Evolutionary conservation across 495 filamentous ascomycete genomes (phyloP).

Genomic region (Hypomontagnella submonticulosa): DNA sequence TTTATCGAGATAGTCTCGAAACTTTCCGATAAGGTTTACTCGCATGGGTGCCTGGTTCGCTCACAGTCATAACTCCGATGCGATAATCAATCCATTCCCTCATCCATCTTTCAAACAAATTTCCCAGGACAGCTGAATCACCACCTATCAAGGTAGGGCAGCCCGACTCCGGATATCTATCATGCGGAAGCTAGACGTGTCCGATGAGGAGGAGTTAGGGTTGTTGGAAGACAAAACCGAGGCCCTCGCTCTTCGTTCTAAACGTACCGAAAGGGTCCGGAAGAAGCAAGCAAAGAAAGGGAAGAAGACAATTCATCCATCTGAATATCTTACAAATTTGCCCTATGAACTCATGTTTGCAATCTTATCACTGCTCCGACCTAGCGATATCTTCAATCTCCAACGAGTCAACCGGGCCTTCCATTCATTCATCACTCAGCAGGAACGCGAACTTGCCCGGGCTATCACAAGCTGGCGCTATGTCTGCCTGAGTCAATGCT

Average conservation of each 20-base stretch:
- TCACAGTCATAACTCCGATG: no score
- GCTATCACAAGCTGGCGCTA: constrained; percentile 57
- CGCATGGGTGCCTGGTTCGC: no score
- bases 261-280: constrained; percentile 58
- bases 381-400: constrained; percentile 60
- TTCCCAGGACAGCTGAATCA: no score
- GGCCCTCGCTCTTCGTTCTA: constrained; percentile 57
- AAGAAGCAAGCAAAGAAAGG: constrained; percentile 56
- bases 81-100: no score
- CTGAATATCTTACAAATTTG: constrained; percentile 51
- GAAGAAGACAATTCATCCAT: constrained; percentile 22
- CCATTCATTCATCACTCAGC: constrained; percentile 51
- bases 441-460: constrained; percentile 54
- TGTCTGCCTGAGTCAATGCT: constrained; percentile 57
- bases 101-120: no score
- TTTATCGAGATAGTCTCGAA: no score
- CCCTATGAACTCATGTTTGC: constrained; percentile 61
- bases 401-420: constrained; percentile 50
- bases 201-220: constrained; percentile 42
- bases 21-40: no score
- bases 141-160: no score
- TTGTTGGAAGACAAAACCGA: constrained; percentile 46
- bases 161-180: background rate
- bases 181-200: constrained; percentile 33
- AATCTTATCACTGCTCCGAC: constrained; percentile 56